Percentiles rank a stretch among this genome's conserved stretches.
phyloP scores from a whole-genome alignment of 352 stramenopile species.

The Phytopythium cucurbitacearum region DNA sequence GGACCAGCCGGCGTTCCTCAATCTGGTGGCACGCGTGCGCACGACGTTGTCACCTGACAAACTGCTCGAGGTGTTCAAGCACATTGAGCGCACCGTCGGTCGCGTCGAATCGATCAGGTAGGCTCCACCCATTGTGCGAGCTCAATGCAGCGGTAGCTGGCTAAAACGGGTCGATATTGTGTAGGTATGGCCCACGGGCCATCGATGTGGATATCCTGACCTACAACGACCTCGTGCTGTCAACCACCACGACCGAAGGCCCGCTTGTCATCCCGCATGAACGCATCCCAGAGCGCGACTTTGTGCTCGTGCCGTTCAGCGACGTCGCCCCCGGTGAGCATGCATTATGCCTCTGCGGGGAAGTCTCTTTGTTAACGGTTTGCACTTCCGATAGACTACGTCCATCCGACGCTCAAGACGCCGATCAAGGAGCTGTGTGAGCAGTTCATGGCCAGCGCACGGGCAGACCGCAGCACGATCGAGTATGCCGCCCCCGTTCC shows the following conservation, averaged over 20 bases:
- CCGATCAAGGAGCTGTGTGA: constrained; percentile 67
- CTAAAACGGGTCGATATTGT: constrained; percentile 2
- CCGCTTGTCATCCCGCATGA: constrained; percentile 93
- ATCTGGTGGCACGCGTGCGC: constrained; percentile 87
- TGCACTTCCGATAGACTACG: constrained; percentile 28
- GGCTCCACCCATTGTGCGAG: background rate
- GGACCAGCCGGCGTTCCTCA: constrained; percentile 94
- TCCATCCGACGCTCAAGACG: constrained; percentile 73
- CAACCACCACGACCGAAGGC: constrained; percentile 57
- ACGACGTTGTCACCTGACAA: constrained; percentile 73
- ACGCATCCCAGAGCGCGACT: constrained; percentile 92
- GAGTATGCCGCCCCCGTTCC: constrained; percentile 34
- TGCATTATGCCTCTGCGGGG: background rate
- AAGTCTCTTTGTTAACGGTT: background rate
- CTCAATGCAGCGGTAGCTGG: background rate
- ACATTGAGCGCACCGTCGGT: constrained; percentile 88
- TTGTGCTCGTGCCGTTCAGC: constrained; percentile 94
- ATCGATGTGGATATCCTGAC: constrained; percentile 97
- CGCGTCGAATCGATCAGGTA: constrained; percentile 61
- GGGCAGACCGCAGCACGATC: background rate
- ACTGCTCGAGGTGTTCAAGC: constrained; percentile 85
- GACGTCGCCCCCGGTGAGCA: constrained; percentile 81
- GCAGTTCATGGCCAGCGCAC: constrained; percentile 5
- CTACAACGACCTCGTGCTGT: constrained; percentile 78
- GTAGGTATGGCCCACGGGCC: constrained; percentile 88